These are phyloP conservation scores for Epichloe coenophiala DNA, from an alignment of 2,329 filamentous ascomycete species.

Conservation along the genomic window DNA sequence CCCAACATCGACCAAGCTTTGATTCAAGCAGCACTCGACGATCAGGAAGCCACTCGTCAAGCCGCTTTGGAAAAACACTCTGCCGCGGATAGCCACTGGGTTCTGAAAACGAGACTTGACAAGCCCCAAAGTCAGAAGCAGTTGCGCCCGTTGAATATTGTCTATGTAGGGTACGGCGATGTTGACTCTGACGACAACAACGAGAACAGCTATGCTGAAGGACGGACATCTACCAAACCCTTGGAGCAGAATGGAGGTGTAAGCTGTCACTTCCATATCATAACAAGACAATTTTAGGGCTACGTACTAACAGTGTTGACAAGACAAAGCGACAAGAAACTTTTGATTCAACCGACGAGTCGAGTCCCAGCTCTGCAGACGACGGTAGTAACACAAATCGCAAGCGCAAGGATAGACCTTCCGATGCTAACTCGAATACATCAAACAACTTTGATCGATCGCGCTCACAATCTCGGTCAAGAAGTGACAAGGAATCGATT, in stretches of 20 bases:
- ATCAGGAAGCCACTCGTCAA: constrained; percentile 53
- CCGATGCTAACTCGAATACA: constrained; percentile 11
- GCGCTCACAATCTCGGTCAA: constrained; percentile 19
- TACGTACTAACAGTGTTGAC: neutral
- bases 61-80: constrained; percentile 48
- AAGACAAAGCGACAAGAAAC: constrained; percentile 7
- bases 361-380: constrained; percentile 9
- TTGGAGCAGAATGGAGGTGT: constrained; percentile 15
- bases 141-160: constrained; percentile 36
- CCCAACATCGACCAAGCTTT: constrained; percentile 40
- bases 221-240: constrained; percentile 23
- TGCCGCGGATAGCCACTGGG: constrained; percentile 63
- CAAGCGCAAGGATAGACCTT: constrained; percentile 15
- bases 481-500: constrained; percentile 13
- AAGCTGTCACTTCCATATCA: constrained; percentile 4
- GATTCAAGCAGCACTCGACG: constrained; percentile 49
- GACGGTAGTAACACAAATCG: constrained; percentile 10
- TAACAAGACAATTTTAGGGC: too few species aligned
- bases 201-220: constrained; percentile 20
- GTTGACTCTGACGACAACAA: constrained; percentile 29
- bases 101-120: constrained; percentile 38
- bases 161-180: constrained; percentile 42
- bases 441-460: constrained; percentile 15
- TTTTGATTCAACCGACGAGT: constrained; percentile 14
- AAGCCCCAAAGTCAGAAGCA: constrained; percentile 14